Conservation (phyloP, 2,329 filamentous ascomycete genomes). For the Metarhizium brunneum region DNA sequence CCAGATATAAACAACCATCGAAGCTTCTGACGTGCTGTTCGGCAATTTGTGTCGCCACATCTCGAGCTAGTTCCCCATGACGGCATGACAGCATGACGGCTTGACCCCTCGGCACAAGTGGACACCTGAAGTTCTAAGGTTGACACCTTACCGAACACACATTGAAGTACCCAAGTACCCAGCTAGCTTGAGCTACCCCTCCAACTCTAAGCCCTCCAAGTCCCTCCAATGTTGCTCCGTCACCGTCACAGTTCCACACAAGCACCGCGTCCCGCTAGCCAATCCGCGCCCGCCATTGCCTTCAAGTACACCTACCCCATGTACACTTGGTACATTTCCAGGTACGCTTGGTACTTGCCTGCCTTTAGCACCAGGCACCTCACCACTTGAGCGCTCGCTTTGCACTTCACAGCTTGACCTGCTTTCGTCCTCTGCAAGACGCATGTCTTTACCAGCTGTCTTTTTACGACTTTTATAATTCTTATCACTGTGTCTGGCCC, state of each 20-base stretch:
- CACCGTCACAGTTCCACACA: conserved; percentile 23
- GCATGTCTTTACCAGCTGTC: conserved; percentile 1
- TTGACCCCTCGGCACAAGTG: too few species aligned
- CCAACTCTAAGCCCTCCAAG: background rate
- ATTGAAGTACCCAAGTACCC: too few species aligned
- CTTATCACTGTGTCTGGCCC: background rate
- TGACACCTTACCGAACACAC: too few species aligned
- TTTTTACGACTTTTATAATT: background rate
- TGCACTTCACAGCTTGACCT: conserved; percentile 1
- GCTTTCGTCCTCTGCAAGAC: background rate
- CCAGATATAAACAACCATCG: too few species aligned
- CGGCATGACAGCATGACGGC: too few species aligned
- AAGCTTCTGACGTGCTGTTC: too few species aligned
- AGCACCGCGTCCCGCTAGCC: conserved; percentile 23
- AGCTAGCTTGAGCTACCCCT: too few species aligned
- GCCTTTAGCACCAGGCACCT: background rate
- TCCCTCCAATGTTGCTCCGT: background rate
- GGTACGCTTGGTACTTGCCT: background rate
- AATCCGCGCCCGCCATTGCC: conserved; percentile 20
- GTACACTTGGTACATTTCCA: background rate
- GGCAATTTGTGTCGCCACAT: too few species aligned
- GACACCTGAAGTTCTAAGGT: too few species aligned
- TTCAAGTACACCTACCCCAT: conserved; percentile 6
- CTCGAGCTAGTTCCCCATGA: too few species aligned
- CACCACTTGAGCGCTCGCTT: conserved; percentile 1